Conservation (phyloP, 495 filamentous ascomycete genomes). For the Saxophila tyrrhenica region DNA sequence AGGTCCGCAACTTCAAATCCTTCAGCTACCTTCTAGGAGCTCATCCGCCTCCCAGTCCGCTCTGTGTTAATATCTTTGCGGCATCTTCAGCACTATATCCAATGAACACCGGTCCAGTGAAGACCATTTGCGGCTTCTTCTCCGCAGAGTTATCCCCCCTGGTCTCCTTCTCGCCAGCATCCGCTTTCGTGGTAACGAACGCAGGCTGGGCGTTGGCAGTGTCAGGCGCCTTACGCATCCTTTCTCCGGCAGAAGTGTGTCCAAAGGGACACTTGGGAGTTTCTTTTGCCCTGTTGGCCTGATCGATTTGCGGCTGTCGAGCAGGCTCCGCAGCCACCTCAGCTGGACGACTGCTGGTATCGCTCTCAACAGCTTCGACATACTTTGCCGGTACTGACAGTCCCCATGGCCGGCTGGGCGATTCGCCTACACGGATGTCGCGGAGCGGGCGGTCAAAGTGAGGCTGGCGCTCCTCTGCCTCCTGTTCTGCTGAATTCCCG, state of each 20-base stretch:
- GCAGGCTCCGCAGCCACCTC: constrained; percentile 14
- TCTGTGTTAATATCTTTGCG: constrained; percentile 7
- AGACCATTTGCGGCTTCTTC: constrained; percentile 51
- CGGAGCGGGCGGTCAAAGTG: constrained; percentile 72
- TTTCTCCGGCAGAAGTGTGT: no score
- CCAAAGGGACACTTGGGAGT: background rate
- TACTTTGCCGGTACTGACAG: constrained; percentile 58
- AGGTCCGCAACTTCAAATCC: background rate
- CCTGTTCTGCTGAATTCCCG: constrained; percentile 26
- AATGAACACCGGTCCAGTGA: constrained; percentile 82
- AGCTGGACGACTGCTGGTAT: constrained; percentile 21
- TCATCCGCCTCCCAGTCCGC: background rate
- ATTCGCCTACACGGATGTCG: constrained; percentile 78
- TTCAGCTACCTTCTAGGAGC: background rate
- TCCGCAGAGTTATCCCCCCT: constrained; percentile 1
- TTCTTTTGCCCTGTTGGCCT: background rate
- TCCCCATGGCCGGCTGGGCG: constrained; percentile 82
- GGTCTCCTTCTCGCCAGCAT: background rate
- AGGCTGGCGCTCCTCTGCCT: constrained; percentile 40
- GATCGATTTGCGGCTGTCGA: background rate
- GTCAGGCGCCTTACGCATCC: no score
- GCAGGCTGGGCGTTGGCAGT: background rate
- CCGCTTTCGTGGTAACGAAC: background rate
- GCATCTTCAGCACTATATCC: constrained; percentile 43
- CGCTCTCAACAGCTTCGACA: constrained; percentile 22